phyloP scores from a whole-genome alignment of 257 asterid species.

The Solanum ahanhuiri region DNA sequence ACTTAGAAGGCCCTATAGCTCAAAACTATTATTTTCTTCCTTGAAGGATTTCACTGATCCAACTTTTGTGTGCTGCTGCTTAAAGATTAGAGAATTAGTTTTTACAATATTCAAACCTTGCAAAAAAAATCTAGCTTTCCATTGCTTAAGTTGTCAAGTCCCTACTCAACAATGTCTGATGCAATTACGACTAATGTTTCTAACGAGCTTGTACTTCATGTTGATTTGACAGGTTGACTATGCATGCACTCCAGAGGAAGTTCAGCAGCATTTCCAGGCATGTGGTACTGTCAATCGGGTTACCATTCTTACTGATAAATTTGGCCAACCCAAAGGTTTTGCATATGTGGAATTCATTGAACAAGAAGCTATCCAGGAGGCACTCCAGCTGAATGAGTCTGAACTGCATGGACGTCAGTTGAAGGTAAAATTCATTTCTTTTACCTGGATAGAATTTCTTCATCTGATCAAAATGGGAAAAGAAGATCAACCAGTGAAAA shows the following conservation, averaged over 20 bases:
- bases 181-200: background rate
- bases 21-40: background rate
- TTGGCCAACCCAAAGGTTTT: conserved; percentile 76
- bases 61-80: background rate
- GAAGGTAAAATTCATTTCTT: conserved; percentile 28
- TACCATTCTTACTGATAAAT: conserved; percentile 65
- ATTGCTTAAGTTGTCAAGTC: background rate
- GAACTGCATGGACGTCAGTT: conserved; percentile 81
- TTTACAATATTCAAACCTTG: background rate
- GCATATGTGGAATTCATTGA: conserved; percentile 79
- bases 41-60: background rate
- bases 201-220: conserved; percentile 4
- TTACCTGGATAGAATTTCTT: background rate
- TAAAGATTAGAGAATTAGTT: background rate
- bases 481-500: background rate
- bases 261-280: conserved; percentile 79
- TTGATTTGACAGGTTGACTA: conserved; percentile 59
- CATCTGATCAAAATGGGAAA: background rate
- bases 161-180: background rate
- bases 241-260: conserved; percentile 78
- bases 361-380: conserved; percentile 68
- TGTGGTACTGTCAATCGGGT: conserved; percentile 80
- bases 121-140: background rate
- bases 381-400: conserved; percentile 58
- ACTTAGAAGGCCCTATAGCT: background rate